These are phyloP conservation scores for Botryobasidium botryosum DNA, from an alignment of 768 basidiomycete genomes.

Conservation along the genomic window DNA sequence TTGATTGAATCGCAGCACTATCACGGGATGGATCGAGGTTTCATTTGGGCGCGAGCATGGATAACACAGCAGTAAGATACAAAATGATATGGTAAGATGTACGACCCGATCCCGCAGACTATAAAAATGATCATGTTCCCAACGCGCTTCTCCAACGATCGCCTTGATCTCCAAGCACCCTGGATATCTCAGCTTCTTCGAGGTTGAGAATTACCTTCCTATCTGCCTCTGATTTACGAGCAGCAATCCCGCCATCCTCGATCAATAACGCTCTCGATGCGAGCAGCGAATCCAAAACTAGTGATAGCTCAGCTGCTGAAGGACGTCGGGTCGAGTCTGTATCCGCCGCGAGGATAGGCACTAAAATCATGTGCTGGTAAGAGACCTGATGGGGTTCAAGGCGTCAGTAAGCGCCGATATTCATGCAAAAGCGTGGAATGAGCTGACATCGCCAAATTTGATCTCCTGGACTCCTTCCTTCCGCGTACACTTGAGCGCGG, in stretches of 20 bases:
- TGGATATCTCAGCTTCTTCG: slow-evolving; percentile 70
- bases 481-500: slow-evolving; percentile 65
- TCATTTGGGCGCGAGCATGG: no score
- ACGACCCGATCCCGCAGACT: no score
- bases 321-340: slow-evolving; percentile 44
- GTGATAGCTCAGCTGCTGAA: slow-evolving; percentile 39
- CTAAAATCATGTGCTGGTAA: slow-evolving; percentile 58
- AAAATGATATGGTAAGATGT: no score
- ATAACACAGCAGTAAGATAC: no score
- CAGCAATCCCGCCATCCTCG: slow-evolving; percentile 38
- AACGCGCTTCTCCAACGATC: no score
- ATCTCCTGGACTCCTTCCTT: slow-evolving; percentile 79
- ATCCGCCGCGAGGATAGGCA: slow-evolving; percentile 40
- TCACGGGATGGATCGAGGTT: no score
- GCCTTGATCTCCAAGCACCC: slow-evolving; percentile 69
- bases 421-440: neutral
- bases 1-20: no score
- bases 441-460: slow-evolving; percentile 57
- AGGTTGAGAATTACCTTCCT: slow-evolving; percentile 64
- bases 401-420: neutral
- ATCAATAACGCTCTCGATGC: slow-evolving; percentile 62
- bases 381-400: slow-evolving; percentile 34
- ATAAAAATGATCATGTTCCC: no score
- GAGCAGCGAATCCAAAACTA: slow-evolving; percentile 59
- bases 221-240: slow-evolving; percentile 44